These are phyloP conservation scores for Ambrosiella beaveri DNA, from an alignment of 2,329 filamentous ascomycete genomes.

Conservation along the genomic window DNA sequence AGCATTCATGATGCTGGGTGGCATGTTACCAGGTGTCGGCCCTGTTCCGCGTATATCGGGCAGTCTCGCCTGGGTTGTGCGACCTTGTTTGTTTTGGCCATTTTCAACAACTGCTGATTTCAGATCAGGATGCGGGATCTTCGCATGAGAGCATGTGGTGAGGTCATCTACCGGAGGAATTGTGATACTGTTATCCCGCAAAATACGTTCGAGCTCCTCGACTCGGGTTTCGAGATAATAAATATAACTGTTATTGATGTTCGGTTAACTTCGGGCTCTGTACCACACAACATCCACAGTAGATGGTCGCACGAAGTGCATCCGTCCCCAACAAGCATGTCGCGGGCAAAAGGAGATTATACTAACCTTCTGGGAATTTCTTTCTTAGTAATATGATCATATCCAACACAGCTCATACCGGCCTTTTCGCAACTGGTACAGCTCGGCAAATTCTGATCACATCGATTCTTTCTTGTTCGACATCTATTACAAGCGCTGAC, in stretches of 20 bases:
- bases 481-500: conserved; percentile 93
- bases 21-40: not conserved
- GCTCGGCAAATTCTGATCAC: conserved; percentile 80
- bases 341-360: not conserved
- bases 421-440: conserved; percentile 89
- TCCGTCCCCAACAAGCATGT: no score
- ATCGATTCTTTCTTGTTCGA: conserved; percentile 80
- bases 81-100: not conserved
- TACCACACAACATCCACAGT: not conserved
- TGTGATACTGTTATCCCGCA: conserved; percentile 49
- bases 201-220: conserved; percentile 61
- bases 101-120: conserved; percentile 6
- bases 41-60: no score
- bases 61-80: not conserved
- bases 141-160: conserved; percentile 39
- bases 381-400: conserved; percentile 89
- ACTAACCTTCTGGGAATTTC: conserved; percentile 85
- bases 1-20: conserved; percentile 53
- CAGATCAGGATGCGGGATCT: conserved; percentile 19
- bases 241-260: conserved; percentile 48
- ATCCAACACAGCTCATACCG: conserved; percentile 79
- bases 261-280: conserved; percentile 5
- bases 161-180: conserved; percentile 58
- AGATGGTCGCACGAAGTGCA: not conserved
- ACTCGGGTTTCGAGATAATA: conserved; percentile 85